A percentile compares a stretch with the other conserved stretches of the same genome.
Evolutionary conservation across 2,329 filamentous ascomycete species (phyloP).

Genomic region (Pseudogymnoascus sp.): DNA sequence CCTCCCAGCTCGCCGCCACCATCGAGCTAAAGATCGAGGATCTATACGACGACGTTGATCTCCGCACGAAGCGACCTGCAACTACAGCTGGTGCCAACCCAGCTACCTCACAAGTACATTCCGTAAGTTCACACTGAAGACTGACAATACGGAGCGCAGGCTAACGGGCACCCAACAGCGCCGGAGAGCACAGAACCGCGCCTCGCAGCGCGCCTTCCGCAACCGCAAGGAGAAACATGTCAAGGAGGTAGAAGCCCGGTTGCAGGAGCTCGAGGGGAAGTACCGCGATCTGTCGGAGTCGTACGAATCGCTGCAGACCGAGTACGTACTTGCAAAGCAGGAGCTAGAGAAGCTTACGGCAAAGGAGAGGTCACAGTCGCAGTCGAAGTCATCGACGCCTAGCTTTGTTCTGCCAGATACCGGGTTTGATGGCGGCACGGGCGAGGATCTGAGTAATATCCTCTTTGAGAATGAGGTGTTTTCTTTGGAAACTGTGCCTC

Average conservation of each 20-base stretch:
- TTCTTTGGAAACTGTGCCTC: not conserved
- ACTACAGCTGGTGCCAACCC: conserved; percentile 22
- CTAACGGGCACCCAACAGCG: conserved; percentile 33
- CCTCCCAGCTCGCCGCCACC: conserved; percentile 11
- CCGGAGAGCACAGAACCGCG: conserved; percentile 52
- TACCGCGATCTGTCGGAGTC: conserved; percentile 49
- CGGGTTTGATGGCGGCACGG: not conserved
- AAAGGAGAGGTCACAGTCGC: not conserved
- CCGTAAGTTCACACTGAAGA: conserved; percentile 20
- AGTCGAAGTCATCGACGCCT: not conserved
- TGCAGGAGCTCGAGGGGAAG: conserved; percentile 46
- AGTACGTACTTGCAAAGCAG: conserved; percentile 27
- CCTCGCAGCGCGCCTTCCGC: conserved; percentile 53
- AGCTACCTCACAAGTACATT: conserved; percentile 29
- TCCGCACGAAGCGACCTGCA: conserved; percentile 24
- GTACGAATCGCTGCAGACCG: conserved; percentile 42
- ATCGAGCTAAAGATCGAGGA: conserved; percentile 29
- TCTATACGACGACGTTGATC: conserved; percentile 29
- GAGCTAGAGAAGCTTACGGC: conserved; percentile 23
- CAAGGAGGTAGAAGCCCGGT: conserved; percentile 52
- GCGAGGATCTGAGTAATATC: conserved; percentile 2
- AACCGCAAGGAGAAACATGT: conserved; percentile 60
- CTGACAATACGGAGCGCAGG: not conserved
- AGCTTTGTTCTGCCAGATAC: not conserved
- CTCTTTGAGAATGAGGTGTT: not conserved